Evolutionary conservation across 1,284 basidiomycete genomes (phyloP), one percentile per base, ranked within the genome.

Genomic region (Ustilago nuda): DNA sequence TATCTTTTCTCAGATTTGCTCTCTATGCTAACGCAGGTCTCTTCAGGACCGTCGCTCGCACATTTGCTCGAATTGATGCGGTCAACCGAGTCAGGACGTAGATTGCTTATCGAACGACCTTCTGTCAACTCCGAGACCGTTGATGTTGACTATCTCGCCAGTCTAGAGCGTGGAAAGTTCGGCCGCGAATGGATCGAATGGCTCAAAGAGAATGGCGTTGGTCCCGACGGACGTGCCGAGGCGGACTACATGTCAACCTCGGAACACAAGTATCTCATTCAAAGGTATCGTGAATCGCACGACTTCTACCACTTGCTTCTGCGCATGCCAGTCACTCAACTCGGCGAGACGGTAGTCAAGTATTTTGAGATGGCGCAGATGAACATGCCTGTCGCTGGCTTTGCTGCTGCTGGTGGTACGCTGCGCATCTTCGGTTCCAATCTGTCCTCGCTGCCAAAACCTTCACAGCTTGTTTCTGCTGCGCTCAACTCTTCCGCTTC

Each of bases 231-330:
- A 46, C 89, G 96, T 67, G 93, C 93, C 27, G 78, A 85, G 53
- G 72, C 82, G 3, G 79, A 80, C 51, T 98, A 98, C 86, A 93
- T 99, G 78, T 90, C 93, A 82, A 94, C 96, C 78, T 93, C 94
- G 1, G 81, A 84, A 66, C 73, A 80, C 50, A 79, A 79, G 53
- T 86, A 98, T 86, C 94, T 98, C 63, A 95, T 99, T 92, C 94
- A 97, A 80, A 92, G 97, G 50, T 99, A 99, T 86, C 92, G 97
- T 43, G 95, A 99, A 87, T 96, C 93, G 78, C 96, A 98, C 87
- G 84, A 98, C 87, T 92, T 97, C 82, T 97, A 97, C 86, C 96
- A 98, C 84, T 92, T 93, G 69, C 90, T 98, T 62, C 91, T 92
- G 86, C 91, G 91, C 67, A 90, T 98, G 32, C 95, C 94, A 0